Evolutionary conservation across 2,329 filamentous ascomycete species (phyloP).

Genomic region (Neopestalotiopsis rosae): DNA sequence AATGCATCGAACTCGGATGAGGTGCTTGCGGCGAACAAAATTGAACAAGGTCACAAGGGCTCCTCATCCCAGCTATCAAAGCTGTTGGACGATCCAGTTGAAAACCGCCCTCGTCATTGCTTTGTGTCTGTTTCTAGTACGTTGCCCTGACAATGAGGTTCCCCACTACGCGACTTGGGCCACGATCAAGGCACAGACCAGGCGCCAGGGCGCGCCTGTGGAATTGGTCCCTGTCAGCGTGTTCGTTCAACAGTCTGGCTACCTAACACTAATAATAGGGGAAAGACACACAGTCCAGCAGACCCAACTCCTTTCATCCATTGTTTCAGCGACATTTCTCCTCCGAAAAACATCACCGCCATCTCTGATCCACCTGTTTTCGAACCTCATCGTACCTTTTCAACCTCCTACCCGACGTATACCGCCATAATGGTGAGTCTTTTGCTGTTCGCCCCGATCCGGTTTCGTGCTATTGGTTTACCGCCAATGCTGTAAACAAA

Average conservation of each 20-base stretch:
- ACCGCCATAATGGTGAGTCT: slow-evolving; percentile 35
- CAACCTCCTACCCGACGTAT: background rate
- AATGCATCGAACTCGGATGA: no score
- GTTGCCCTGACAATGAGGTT: slow-evolving; percentile 36
- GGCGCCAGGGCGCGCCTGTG: slow-evolving; percentile 18
- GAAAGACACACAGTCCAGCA: slow-evolving; percentile 9
- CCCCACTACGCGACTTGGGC: slow-evolving; percentile 11
- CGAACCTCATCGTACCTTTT: slow-evolving; percentile 6
- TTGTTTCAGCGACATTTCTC: slow-evolving; percentile 26
- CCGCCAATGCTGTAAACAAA: slow-evolving; percentile 12
- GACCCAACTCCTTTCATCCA: slow-evolving; percentile 24
- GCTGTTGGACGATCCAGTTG: background rate
- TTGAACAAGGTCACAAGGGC: no score
- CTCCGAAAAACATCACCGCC: slow-evolving; percentile 33
- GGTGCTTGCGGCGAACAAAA: no score
- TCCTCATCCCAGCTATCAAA: no score
- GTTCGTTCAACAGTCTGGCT: background rate
- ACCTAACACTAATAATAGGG: slow-evolving; percentile 18
- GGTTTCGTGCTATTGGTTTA: background rate
- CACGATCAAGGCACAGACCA: slow-evolving; percentile 28
- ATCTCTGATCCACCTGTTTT: slow-evolving; percentile 23
- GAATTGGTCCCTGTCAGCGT: slow-evolving; percentile 1
- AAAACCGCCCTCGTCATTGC: background rate
- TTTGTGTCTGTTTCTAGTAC: background rate
- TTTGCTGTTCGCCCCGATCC: background rate